A percentile compares a stretch with the other conserved stretches of the same genome.
phyloP scores from a whole-genome alignment of 176 grass and related monocot species.

The Phragmites australis region DNA sequence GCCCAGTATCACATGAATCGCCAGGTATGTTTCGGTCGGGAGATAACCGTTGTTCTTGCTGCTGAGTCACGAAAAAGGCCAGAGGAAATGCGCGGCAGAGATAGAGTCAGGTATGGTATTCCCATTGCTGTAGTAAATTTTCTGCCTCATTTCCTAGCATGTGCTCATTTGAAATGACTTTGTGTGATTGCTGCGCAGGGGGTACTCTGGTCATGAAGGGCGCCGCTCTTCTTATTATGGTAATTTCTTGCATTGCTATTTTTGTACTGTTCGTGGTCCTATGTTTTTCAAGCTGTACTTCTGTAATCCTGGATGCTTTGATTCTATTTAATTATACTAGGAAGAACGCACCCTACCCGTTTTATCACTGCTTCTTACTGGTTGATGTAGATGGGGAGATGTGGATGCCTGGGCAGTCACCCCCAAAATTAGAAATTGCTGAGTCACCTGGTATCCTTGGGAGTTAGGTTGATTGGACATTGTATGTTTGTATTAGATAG shows the following conservation, averaged over 20 bases:
- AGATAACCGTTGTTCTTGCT: conserved; percentile 96
- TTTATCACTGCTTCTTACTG: not conserved
- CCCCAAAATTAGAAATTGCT: not conserved
- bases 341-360: not conserved
- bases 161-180: conserved; percentile 28
- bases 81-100: conserved; percentile 84
- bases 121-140: conserved; percentile 2
- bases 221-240: conserved; percentile 75
- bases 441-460: not conserved
- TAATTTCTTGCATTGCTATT: conserved; percentile 33
- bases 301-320: not conserved
- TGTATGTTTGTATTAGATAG: not conserved
- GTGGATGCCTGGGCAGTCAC: not conserved
- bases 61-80: conserved; percentile 89
- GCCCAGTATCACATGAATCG: conserved; percentile 99
- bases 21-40: conserved; percentile 81
- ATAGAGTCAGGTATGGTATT: conserved; percentile 55
- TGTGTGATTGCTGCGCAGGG: conserved; percentile 52
- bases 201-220: conserved; percentile 68
- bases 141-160: not conserved
- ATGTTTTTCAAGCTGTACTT: conserved; percentile 2
- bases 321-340: not conserved
- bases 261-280: not conserved
- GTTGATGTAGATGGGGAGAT: not conserved
- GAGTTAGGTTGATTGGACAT: not conserved